Conservation (phyloP, 805 yeast species). For the Hanseniaspora opuntiae region DNA sequence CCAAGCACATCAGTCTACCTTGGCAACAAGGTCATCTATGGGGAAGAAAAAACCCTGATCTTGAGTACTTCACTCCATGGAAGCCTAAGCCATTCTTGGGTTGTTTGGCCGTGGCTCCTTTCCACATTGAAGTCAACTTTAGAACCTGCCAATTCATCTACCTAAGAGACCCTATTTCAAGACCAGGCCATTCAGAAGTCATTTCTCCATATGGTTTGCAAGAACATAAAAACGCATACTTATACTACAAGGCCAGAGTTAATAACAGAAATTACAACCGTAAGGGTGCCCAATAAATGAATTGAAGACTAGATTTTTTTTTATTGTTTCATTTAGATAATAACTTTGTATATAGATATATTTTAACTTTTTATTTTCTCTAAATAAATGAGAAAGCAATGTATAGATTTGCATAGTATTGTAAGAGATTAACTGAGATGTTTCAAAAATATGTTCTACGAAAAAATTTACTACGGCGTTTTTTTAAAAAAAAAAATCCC, state of each 20-base stretch:
- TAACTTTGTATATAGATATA: too few relatives aligned
- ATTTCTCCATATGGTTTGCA: constrained; percentile 74
- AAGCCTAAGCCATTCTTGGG: constrained; percentile 84
- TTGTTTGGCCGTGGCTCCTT: constrained; percentile 82
- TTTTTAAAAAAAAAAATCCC: too few relatives aligned
- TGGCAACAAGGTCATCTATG: constrained; percentile 65
- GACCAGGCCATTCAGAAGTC: constrained; percentile 94
- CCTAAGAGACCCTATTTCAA: constrained; percentile 88
- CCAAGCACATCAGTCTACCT: constrained; percentile 45
- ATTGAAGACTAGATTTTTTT: background rate
- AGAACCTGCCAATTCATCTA: constrained; percentile 93
- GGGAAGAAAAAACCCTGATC: constrained; percentile 66
- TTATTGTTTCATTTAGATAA: too few relatives aligned
- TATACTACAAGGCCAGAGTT: constrained; percentile 78
- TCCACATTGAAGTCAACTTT: constrained; percentile 81
- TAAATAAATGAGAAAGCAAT: too few relatives aligned
- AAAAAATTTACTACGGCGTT: too few relatives aligned
- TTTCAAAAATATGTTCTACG: too few relatives aligned
- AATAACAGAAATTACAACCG: constrained; percentile 19
- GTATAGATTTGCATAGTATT: too few relatives aligned
- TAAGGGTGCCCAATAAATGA: constrained; percentile 1
- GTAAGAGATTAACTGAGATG: too few relatives aligned
- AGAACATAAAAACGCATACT: constrained; percentile 83
- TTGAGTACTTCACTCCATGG: constrained; percentile 94
- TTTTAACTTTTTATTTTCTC: too few relatives aligned